Percentiles rank a stretch among this genome's conserved stretches.
These are phyloP conservation scores for Naganishia randhawae DNA, from an alignment of 768 basidiomycete genomes.

Conservation along the genomic window DNA sequence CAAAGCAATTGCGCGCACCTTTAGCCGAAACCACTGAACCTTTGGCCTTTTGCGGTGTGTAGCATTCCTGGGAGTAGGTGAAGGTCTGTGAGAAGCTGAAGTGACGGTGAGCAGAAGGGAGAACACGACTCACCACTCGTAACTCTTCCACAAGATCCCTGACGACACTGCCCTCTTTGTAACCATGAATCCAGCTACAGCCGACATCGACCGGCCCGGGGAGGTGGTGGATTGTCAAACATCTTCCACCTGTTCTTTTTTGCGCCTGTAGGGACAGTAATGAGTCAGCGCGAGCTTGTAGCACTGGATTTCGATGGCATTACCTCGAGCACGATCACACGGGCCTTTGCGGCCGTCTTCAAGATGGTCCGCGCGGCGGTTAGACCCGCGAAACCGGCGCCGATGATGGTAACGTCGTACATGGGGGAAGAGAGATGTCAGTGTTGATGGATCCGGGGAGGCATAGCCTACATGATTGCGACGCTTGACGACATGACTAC, in stretches of 20 bases:
- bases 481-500: too few species aligned
- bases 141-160: constrained; percentile 40
- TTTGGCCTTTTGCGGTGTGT: background rate
- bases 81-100: too few species aligned
- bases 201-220: constrained; percentile 44
- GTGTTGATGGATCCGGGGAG: too few species aligned
- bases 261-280: constrained; percentile 29
- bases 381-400: constrained; percentile 39
- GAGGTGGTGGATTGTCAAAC: constrained; percentile 34
- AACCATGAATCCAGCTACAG: constrained; percentile 50
- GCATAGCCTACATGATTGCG: too few species aligned
- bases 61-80: background rate
- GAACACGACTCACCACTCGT: constrained; percentile 29
- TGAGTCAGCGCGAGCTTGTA: background rate
- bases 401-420: constrained; percentile 46
- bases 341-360: background rate
- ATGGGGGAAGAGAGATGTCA: too few species aligned
- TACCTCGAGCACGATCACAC: constrained; percentile 44
- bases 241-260: constrained; percentile 45
- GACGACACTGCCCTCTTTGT: constrained; percentile 45
- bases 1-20: background rate
- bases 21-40: background rate
- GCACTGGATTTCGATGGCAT: background rate
- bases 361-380: constrained; percentile 14
- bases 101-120: too few species aligned